Evolutionary conservation across 139 green algal species (phyloP), one percentile per base, ranked within the genome.

Genomic region (Chlamydomonas sp.): DNA sequence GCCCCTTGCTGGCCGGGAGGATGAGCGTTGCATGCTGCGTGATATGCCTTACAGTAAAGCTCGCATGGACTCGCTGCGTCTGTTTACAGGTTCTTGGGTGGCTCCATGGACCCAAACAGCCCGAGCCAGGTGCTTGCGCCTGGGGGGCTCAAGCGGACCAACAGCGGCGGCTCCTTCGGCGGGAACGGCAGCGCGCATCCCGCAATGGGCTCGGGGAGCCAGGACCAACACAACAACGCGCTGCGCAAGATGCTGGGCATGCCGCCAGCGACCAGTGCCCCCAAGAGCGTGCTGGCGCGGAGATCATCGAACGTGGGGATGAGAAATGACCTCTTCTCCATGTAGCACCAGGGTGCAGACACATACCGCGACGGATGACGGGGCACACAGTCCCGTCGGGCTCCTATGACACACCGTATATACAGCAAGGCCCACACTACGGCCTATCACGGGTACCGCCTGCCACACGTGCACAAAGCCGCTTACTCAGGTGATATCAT

Each of bases 191-290:
- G 62, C 16, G 63, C 49, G 5, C 66, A 57, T 0, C 73, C 62
- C 20, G 61, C 8, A 9, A 10, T 2, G 0, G 20, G 15, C 15
- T 49, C 31, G 31, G 61, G 9, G 0, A n/a, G 69, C 59, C 81
- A 86, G 81, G 81, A 86, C 63, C 78, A 62, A 18, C 20, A 83
- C 80, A 85, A 85, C 81, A 86, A 79, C 71, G 81, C 69, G 14
- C 83, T 87, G 67, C 83, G 83, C 0, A 87, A 80, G 63, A 80
- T 87, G 71, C 73, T 87, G 3, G 83, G 83, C 49, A 87, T 87
- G 83, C 72, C 83, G 16, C 72, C 72, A 0, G 62, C 83, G 16
- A 49, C 31, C 31, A 49, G 31, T 49, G 31, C 31, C 31, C 31
- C 31, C 31, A 72, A 87, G 62, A 18, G 5, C 59, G 20, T 5